These are phyloP conservation scores for Macrolepiota fuliginosa DNA, from an alignment of 768 basidiomycete species.

Conservation along the genomic window DNA sequence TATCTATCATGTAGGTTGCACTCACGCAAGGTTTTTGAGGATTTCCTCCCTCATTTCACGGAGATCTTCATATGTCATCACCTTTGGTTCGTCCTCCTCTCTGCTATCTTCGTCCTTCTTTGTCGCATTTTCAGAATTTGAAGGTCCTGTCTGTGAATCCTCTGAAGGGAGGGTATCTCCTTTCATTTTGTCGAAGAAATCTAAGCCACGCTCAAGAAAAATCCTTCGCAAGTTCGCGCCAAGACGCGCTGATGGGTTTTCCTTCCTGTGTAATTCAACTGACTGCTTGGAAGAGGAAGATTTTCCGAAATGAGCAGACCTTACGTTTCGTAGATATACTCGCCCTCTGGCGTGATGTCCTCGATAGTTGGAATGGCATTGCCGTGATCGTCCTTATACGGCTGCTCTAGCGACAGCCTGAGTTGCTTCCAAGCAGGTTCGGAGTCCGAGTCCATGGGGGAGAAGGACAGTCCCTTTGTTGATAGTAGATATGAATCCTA, in stretches of 20 bases:
- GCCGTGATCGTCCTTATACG: constrained; percentile 78
- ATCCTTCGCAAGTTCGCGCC: constrained; percentile 67
- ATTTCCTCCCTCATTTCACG: constrained; percentile 73
- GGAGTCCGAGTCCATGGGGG: constrained; percentile 9
- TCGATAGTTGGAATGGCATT: constrained; percentile 56
- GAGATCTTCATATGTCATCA: constrained; percentile 75
- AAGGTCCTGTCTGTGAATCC: constrained; percentile 24
- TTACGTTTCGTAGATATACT: constrained; percentile 71
- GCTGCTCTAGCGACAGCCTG: constrained; percentile 70
- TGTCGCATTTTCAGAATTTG: constrained; percentile 20
- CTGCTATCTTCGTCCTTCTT: constrained; percentile 25
- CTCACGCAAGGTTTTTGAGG: constrained; percentile 71
- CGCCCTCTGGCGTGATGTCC: constrained; percentile 71
- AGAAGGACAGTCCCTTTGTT: constrained; percentile 4
- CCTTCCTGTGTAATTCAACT: constrained; percentile 36
- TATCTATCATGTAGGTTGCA: constrained; percentile 15
- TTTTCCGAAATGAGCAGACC: constrained; percentile 23
- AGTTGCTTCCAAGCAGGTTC: constrained; percentile 55
- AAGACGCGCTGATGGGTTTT: constrained; percentile 56
- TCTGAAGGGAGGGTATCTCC: constrained; percentile 13
- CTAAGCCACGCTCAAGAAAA: constrained; percentile 68
- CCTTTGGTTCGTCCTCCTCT: constrained; percentile 30
- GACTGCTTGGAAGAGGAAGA: constrained; percentile 16
- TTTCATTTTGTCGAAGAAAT: constrained; percentile 60
- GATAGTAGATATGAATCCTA: neutral